Percentiles rank a stretch among this genome's conserved stretches.
Conservation (phyloP, 1,139 yeast genomes). For the Kodamaea fungicola region DNA sequence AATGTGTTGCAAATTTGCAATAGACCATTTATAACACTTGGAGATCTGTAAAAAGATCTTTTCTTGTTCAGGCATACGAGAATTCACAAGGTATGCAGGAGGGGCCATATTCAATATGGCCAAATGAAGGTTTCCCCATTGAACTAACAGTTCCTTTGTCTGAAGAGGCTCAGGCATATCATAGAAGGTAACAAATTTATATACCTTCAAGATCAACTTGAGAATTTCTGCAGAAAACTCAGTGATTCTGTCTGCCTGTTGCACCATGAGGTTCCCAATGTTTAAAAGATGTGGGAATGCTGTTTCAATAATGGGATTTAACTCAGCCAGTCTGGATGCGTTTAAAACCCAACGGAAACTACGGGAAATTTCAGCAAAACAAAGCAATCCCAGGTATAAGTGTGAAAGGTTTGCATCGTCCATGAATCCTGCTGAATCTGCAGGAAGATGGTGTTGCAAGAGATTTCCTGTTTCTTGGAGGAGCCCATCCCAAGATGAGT, state of each 20-base stretch:
- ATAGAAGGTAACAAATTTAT: slow-evolving; percentile 76
- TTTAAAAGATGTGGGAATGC: slow-evolving; percentile 69
- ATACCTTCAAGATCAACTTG: slow-evolving; percentile 70
- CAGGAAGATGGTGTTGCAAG: slow-evolving; percentile 37
- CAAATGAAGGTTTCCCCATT: slow-evolving; percentile 81
- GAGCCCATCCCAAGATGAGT: slow-evolving; percentile 71
- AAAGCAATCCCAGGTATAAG: slow-evolving; percentile 72
- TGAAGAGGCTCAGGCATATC: slow-evolving; percentile 76
- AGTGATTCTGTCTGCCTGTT: slow-evolving; percentile 31
- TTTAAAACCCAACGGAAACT: slow-evolving; percentile 76
- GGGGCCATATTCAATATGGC: slow-evolving; percentile 59
- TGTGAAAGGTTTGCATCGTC: slow-evolving; percentile 48
- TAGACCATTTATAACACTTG: slow-evolving; percentile 89
- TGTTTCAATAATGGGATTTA: slow-evolving; percentile 59
- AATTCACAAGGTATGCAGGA: slow-evolving; percentile 39
- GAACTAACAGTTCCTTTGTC: slow-evolving; percentile 50
- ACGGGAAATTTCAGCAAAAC: slow-evolving; percentile 72
- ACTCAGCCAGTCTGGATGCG: slow-evolving; percentile 46
- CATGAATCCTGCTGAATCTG: slow-evolving; percentile 9
- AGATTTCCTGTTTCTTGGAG: slow-evolving; percentile 58
- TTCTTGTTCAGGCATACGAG: slow-evolving; percentile 30
- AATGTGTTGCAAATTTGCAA: slow-evolving; percentile 72
- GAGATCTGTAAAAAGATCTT: slow-evolving; percentile 37
- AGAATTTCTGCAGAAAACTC: slow-evolving; percentile 67
- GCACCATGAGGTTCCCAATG: slow-evolving; percentile 60